Evolutionary conservation across 805 yeast species (phyloP), one percentile per base, ranked within the genome.

Genomic region (Diddensiella santjacobensis): DNA sequence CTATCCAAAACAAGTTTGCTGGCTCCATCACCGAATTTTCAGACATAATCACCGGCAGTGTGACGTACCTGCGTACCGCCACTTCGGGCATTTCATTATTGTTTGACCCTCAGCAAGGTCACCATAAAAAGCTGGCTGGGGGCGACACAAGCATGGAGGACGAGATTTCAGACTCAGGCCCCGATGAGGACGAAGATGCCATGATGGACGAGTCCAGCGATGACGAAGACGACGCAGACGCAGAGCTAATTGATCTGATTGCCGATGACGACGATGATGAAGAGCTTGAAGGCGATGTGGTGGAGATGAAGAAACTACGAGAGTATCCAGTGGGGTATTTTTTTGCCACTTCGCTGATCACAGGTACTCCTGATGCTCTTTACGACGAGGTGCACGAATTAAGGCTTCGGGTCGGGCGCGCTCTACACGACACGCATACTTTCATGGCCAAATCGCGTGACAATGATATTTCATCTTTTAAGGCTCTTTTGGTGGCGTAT

Each of bases 11-110:
- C 10, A 52, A 56, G 17, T 67, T 70, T 58, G 63, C 63, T 5
- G 31, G 31, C 31, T 63, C 63, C 6, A 51, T 51, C n/a, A 60
- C 61, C 2, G 63, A 67, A 17, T 53, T 67, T 2, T 64, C 78
- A 2, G 91, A 86, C 55, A 75, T 70, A 1, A 60, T 87, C 15
- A 70, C 78, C 22, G 76, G 74, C 52, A 74, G 77, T 56, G 67
- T 85, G 22, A 67, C 80, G 6, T 80, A 78, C 44, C 61, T 86
- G 41, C 73, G 84, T 0, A 79, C 81, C 50, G 68, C 80, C 0
- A 55, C 84, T 3, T 79, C 90, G 37, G 96, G 96, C 22, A 69
- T 80, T 5, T 77, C 95, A 29, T 72, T 76, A 39, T 67, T 89
- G 31, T 78, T 86, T 57, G 96, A 88, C 60, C 87, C 95, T 0